Conservation (phyloP, 306 rosid species). For the Carpinus fangiana region DNA sequence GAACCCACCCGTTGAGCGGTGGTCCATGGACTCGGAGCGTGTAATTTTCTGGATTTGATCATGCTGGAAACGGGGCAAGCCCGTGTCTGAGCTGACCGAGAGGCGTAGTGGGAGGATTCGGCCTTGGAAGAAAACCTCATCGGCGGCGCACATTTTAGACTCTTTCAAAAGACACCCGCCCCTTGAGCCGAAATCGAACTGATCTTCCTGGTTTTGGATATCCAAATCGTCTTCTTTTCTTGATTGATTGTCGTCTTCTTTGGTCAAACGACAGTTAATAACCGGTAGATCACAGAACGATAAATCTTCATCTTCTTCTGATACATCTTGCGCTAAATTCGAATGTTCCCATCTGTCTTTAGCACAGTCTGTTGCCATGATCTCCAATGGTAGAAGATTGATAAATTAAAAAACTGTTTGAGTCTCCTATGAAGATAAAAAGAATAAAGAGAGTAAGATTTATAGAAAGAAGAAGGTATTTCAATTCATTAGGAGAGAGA, state of each 20-base stretch:
- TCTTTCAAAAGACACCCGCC: conserved; percentile 32
- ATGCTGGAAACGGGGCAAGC: conserved; percentile 10
- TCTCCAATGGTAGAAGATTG: conserved; percentile 24
- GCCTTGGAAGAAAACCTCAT: conserved; percentile 78
- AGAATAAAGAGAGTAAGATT: conserved; percentile 19
- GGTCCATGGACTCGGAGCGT: conserved; percentile 45
- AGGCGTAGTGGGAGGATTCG: conserved; percentile 67
- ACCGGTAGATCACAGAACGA: conserved; percentile 78
- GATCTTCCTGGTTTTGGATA: conserved; percentile 42
- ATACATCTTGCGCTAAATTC: conserved; percentile 12
- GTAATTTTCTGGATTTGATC: conserved; percentile 2
- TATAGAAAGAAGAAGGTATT: conserved; percentile 18
- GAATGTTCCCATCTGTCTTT: conserved; percentile 23
- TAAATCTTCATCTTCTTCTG: conserved; percentile 60
- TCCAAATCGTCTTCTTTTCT: conserved; percentile 12
- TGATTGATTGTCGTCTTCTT: conserved; percentile 22
- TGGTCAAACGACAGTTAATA: conserved; percentile 4
- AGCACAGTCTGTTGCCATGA: conserved; percentile 35
- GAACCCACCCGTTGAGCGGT: conserved; percentile 21
- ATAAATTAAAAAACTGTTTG: conserved; percentile 17
- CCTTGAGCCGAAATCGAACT: conserved; percentile 58
- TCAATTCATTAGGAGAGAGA: conserved; percentile 21
- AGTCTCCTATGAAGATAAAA: conserved; percentile 7
- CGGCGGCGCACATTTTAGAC: conserved; percentile 72
- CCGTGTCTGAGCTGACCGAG: conserved; percentile 54